Evolutionary conservation across 2,329 filamentous ascomycete genomes (phyloP).

Genomic region (Fusarium concolor): DNA sequence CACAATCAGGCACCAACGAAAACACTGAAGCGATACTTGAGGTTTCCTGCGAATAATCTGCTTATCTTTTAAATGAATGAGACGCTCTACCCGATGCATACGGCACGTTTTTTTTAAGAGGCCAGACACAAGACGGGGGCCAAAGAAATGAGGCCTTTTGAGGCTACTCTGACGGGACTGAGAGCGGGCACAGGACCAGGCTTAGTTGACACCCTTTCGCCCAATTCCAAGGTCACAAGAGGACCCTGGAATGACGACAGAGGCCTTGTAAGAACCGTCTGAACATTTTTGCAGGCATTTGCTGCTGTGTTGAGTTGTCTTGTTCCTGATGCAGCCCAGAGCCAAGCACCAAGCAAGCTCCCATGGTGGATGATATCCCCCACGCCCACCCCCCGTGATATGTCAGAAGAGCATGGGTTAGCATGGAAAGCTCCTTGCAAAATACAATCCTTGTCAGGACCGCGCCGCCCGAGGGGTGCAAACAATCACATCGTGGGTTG

Average conservation of each 20-base stretch:
- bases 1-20: not conserved
- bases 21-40: conserved; percentile 7
- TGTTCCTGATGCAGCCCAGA: conserved; percentile 7
- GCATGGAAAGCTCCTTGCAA: conserved; percentile 30
- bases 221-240: conserved; percentile 24
- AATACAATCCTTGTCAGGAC: conserved; percentile 21
- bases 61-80: not conserved
- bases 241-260: conserved; percentile 33
- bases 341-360: conserved; percentile 10
- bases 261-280: not conserved
- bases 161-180: conserved; percentile 24
- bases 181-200: conserved; percentile 9
- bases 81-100: conserved; percentile 3
- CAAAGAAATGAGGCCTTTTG: conserved; percentile 37
- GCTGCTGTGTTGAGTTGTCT: not conserved
- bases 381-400: conserved; percentile 33
- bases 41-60: not conserved
- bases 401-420: conserved; percentile 34
- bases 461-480: conserved; percentile 22
- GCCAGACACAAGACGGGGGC: conserved; percentile 4
- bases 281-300: conserved; percentile 3
- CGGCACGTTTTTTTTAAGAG: not conserved
- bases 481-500: conserved; percentile 17
- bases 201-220: not conserved
- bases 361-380: conserved; percentile 24